Evolutionary conservation across 2,329 filamentous ascomycete species (phyloP).

Genomic region (Trichoderma polysporum): DNA sequence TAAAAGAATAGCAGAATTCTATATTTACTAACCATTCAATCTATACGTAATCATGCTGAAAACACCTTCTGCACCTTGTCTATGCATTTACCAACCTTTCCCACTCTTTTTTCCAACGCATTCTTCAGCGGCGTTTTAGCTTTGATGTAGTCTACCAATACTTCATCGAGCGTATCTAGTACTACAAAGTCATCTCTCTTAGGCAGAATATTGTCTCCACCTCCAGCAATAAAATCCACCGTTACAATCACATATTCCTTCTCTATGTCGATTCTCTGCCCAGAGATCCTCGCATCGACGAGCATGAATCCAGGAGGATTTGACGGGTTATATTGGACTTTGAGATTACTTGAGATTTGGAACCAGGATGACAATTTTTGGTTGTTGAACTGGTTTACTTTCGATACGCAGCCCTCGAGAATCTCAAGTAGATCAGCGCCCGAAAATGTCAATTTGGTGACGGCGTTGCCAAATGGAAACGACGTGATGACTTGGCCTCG

Average conservation of each 20-base stretch:
- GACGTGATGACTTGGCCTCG: conserved; percentile 62
- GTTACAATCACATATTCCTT: conserved; percentile 58
- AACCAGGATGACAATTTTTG: conserved; percentile 57
- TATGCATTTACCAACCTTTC: not conserved
- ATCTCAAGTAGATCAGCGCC: conserved; percentile 56
- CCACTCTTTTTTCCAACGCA: conserved; percentile 40
- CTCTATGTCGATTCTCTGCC: conserved; percentile 45
- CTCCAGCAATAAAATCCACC: conserved; percentile 61
- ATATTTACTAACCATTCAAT: not conserved
- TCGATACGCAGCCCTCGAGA: conserved; percentile 58
- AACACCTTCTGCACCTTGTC: not conserved
- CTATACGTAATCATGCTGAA: not conserved
- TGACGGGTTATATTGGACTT: conserved; percentile 56
- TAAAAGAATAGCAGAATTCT: not conserved
- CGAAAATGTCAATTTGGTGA: conserved; percentile 56
- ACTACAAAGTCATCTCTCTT: conserved; percentile 39
- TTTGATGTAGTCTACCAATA: conserved; percentile 51
- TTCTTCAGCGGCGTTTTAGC: conserved; percentile 50
- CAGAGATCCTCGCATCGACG: conserved; percentile 52
- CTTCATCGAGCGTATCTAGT: conserved; percentile 55
- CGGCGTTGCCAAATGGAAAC: conserved; percentile 65
- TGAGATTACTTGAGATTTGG: conserved; percentile 58
- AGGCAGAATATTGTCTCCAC: conserved; percentile 62
- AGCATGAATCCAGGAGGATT: conserved; percentile 51
- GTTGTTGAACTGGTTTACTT: conserved; percentile 54